phyloP scores from a whole-genome alignment of 345 rosid genomes.

The Hibiscus tridactylites region DNA sequence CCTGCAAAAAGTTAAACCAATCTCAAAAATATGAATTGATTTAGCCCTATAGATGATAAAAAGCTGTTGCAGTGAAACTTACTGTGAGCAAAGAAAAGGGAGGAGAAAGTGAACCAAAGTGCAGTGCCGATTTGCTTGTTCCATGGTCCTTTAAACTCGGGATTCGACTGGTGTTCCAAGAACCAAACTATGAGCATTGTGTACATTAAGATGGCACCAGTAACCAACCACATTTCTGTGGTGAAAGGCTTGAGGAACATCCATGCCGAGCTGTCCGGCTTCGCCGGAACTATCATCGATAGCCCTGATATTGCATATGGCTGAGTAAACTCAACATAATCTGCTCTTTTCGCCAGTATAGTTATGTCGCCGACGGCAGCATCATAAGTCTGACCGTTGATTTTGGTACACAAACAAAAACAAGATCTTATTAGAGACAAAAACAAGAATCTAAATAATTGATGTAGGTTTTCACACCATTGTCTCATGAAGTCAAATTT shows the following conservation, averaged over 20 bases:
- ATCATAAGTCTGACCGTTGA: conserved; percentile 28
- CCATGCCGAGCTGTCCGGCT: conserved; percentile 25
- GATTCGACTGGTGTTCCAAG: conserved; percentile 32
- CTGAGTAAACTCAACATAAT: conserved; percentile 39
- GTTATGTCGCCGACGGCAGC: conserved; percentile 47
- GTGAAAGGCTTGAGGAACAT: conserved; percentile 47
- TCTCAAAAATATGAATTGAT: no score
- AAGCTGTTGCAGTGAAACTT: conserved; percentile 11
- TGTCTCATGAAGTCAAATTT: background rate
- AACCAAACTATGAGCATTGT: conserved; percentile 42
- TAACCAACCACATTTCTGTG: conserved; percentile 36
- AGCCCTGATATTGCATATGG: conserved; percentile 46
- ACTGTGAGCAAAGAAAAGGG: conserved; percentile 55
- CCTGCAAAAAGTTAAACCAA: conserved; percentile 20
- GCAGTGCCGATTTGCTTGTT: conserved; percentile 32
- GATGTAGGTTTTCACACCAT: background rate
- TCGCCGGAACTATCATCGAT: conserved; percentile 36
- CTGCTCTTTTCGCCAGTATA: conserved; percentile 28
- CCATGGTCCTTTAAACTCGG: conserved; percentile 31
- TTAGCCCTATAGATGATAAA: background rate
- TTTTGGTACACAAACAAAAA: background rate
- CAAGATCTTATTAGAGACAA: conserved; percentile 5
- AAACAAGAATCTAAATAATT: background rate
- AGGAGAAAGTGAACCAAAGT: conserved; percentile 40
- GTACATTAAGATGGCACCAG: conserved; percentile 31